Conservation (phyloP, 345 rosid species). For the Gynandropsis gynandra region DNA sequence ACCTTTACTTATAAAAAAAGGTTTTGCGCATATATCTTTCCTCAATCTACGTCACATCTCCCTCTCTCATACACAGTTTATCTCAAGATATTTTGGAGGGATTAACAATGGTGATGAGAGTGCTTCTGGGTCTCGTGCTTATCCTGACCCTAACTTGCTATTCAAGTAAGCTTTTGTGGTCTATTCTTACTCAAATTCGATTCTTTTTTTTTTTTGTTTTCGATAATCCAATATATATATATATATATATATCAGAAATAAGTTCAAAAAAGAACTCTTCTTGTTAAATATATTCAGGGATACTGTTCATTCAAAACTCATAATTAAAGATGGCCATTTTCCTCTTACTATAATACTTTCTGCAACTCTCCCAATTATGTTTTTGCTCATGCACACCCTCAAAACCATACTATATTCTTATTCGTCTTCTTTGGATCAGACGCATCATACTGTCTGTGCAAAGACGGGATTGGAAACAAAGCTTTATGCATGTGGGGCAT, state of each 20-base stretch:
- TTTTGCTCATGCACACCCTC: too few species aligned
- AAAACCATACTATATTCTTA: not conserved
- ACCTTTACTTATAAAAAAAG: too few species aligned
- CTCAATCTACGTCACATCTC: too few species aligned
- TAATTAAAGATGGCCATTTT: not conserved
- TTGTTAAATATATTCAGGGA: not conserved
- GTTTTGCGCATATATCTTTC: too few species aligned
- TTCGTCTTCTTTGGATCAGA: slow-evolving; percentile 25
- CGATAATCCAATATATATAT: not conserved
- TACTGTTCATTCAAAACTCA: too few species aligned
- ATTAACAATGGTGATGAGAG: slow-evolving; percentile 41
- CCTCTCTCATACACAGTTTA: too few species aligned
- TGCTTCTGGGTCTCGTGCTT: slow-evolving; percentile 39
- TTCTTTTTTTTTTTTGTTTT: not conserved
- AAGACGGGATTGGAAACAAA: slow-evolving; percentile 51
- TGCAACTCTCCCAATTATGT: too few species aligned
- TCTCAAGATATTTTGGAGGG: too few species aligned
- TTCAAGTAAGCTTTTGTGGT: slow-evolving; percentile 52
- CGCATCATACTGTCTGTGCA: slow-evolving; percentile 76
- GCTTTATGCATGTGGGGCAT: slow-evolving; percentile 84
- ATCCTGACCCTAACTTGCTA: slow-evolving; percentile 42
- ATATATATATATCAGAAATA: too few species aligned
- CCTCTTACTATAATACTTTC: too few species aligned
- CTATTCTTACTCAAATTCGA: too few species aligned
- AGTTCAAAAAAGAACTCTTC: slow-evolving; percentile 7